phyloP scores from a whole-genome alignment of 805 yeast genomes.

The Wickerhamiella allomyrinae region DNA sequence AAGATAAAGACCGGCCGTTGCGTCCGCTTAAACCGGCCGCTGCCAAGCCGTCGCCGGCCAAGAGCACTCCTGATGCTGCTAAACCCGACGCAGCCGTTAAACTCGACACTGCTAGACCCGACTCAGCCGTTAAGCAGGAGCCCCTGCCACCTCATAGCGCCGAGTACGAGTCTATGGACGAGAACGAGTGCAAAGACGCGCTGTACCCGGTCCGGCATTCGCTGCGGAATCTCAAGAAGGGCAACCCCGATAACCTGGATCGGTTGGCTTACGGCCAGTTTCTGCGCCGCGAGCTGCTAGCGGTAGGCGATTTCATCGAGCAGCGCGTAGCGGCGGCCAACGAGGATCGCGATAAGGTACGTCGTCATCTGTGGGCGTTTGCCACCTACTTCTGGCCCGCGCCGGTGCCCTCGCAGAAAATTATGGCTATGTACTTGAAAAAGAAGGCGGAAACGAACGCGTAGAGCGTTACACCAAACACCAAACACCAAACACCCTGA shows the following conservation, averaged over 20 bases:
- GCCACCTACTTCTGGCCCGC: slow-evolving; percentile 83
- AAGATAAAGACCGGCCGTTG: slow-evolving; percentile 2
- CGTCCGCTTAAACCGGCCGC: slow-evolving; percentile 1
- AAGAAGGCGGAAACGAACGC: slow-evolving; percentile 1
- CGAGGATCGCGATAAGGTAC: slow-evolving; percentile 28
- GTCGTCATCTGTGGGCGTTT: slow-evolving; percentile 70
- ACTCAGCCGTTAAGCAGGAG: slow-evolving; percentile 9
- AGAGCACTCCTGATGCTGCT: slow-evolving; percentile 13
- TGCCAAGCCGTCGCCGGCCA: slow-evolving; percentile 5
- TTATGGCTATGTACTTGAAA: slow-evolving; percentile 54
- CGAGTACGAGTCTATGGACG: slow-evolving; percentile 72
- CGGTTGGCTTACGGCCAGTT: slow-evolving; percentile 66
- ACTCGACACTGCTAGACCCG: slow-evolving; percentile 7
- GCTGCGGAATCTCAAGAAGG: slow-evolving; percentile 50
- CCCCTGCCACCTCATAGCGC: slow-evolving; percentile 16
- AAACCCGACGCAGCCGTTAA: slow-evolving; percentile 6
- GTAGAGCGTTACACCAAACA: too few species aligned
- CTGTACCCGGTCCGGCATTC: slow-evolving; percentile 58
- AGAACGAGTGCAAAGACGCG: slow-evolving; percentile 43
- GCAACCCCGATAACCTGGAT: slow-evolving; percentile 50
- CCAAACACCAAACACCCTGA: too few species aligned
- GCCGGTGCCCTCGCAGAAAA: slow-evolving; percentile 50
- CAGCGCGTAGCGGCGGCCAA: slow-evolving; percentile 22
- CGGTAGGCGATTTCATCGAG: slow-evolving; percentile 60
- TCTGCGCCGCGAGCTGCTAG: slow-evolving; percentile 50